Evolutionary conservation across 2,329 filamentous ascomycete genomes (phyloP).

Genomic region (Alternaria sp.): DNA sequence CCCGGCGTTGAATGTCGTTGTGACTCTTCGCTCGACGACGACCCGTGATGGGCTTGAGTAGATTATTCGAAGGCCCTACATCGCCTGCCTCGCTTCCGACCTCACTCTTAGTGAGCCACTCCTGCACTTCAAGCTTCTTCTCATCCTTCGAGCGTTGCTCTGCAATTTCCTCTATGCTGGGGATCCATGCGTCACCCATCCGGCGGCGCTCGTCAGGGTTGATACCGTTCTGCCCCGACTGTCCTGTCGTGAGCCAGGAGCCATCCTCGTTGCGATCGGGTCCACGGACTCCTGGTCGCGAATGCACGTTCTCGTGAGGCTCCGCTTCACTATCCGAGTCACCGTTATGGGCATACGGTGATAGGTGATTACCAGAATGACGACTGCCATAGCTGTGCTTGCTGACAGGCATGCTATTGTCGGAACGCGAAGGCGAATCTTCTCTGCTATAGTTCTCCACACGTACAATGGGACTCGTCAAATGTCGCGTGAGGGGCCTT

Average conservation of each 20-base stretch:
- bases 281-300: slow-evolving; percentile 39
- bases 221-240: slow-evolving; percentile 54
- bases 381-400: slow-evolving; percentile 45
- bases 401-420: slow-evolving; percentile 42
- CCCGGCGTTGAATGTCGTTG: slow-evolving; percentile 45
- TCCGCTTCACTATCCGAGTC: slow-evolving; percentile 43
- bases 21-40: slow-evolving; percentile 58
- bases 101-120: slow-evolving; percentile 58
- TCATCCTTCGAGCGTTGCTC: slow-evolving; percentile 55
- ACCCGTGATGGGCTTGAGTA: slow-evolving; percentile 35
- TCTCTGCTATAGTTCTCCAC: slow-evolving; percentile 46
- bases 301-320: slow-evolving; percentile 22
- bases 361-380: slow-evolving; percentile 46
- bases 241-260: slow-evolving; percentile 51
- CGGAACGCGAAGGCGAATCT: slow-evolving; percentile 43
- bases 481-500: slow-evolving; percentile 36
- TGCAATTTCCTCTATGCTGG: slow-evolving; percentile 59
- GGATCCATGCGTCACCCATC: slow-evolving; percentile 51
- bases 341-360: slow-evolving; percentile 44
- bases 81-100: slow-evolving; percentile 57
- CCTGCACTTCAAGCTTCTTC: slow-evolving; percentile 60
- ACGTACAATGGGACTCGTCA: slow-evolving; percentile 49
- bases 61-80: slow-evolving; percentile 34
- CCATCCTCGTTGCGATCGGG: slow-evolving; percentile 53
- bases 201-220: slow-evolving; percentile 54